Conservation (phyloP, 2,329 filamentous ascomycete genomes). For the Zasmidium citrigriseum region DNA sequence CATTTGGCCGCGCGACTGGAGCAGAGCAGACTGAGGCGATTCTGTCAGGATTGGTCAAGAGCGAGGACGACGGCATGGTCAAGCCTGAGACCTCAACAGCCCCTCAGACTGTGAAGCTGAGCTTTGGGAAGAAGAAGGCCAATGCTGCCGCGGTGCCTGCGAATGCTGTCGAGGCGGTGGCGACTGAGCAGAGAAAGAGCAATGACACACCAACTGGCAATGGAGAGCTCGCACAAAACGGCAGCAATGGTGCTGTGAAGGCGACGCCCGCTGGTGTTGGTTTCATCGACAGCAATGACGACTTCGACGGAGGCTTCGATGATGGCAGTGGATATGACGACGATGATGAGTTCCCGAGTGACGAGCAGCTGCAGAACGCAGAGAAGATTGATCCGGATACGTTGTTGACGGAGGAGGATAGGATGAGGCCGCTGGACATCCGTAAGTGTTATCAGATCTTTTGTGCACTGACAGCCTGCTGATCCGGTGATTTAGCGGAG, state of each 20-base stretch:
- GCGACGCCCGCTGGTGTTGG: conserved; percentile 61
- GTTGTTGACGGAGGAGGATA: conserved; percentile 81
- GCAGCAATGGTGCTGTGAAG: conserved; percentile 43
- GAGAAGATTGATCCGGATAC: conserved; percentile 91
- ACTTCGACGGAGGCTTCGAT: conserved; percentile 55
- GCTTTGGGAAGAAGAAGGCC: conserved; percentile 64
- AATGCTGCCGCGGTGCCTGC: conserved; percentile 43
- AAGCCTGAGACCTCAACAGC: conserved; percentile 52
- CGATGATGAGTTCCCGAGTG: conserved; percentile 37
- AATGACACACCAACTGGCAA: conserved; percentile 26
- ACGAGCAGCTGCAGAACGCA: conserved; percentile 58
- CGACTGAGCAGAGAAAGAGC: conserved; percentile 35
- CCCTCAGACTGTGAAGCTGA: conserved; percentile 49
- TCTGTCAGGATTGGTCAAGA: conserved; percentile 71
- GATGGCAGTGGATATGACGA: conserved; percentile 30
- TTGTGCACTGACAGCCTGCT: not conserved
- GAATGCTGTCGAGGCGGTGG: conserved; percentile 35
- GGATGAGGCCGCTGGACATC: conserved; percentile 73
- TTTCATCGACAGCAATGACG: conserved; percentile 66
- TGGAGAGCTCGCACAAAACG: conserved; percentile 24
- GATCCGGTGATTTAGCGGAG: conserved; percentile 57
- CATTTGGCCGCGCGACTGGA: conserved; percentile 48
- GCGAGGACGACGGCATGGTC: conserved; percentile 64
- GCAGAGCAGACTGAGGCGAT: conserved; percentile 75
- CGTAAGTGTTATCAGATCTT: conserved; percentile 53